Evolutionary conservation across 768 basidiomycete genomes (phyloP), one percentile per base, ranked within the genome.

Genomic region (Russula emetica): DNA sequence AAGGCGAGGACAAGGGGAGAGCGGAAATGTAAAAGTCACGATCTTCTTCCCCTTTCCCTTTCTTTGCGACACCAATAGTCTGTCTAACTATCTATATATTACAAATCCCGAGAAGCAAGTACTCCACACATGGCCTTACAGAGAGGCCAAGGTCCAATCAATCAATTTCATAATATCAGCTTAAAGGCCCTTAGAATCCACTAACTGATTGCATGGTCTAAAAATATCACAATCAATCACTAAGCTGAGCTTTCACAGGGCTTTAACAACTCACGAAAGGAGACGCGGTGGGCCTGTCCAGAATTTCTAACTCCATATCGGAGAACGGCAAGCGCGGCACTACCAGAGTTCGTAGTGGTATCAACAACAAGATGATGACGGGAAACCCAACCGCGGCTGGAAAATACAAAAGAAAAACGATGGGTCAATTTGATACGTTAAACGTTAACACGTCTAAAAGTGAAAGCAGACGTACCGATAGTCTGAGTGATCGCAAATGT

Each of bases 401-500:
- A 44, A 18, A 11, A 24, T 47, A 28, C 40, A 47, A 55, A 20
- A 47, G 28, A 14, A 49, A 49, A 13, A 14, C 18, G 55, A 52
- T 20, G 24, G 11, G 42, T 55, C 38, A 60, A 8, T 32, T 30
- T 18, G 58, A 16, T 8, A 52, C 26, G 32, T 32, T 28, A 42
- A 44, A 13, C 42, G 44, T 24, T 14, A 26, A 9, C 52, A 38
- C 36, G 62, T 36, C 34, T 20, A 11, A 0, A 14, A 36, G 18
- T 24, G 49, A 18, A 20, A 26, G 42, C 20, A 5, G 44, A 72
- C 79, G 36, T 66, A 91, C 91, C 91, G 63, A 89, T 84, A 1
- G 93, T 95, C 71, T 97, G 94, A 0, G 91, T 93, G 66, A 97
- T 85, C 9, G 91, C 90, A 72, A 96, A 93, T 0, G 94, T 94